A percentile compares a stretch with the other conserved stretches of the same genome.
Conservation (phyloP, 345 rosid genomes). For the Citrus mangshanensis region DNA sequence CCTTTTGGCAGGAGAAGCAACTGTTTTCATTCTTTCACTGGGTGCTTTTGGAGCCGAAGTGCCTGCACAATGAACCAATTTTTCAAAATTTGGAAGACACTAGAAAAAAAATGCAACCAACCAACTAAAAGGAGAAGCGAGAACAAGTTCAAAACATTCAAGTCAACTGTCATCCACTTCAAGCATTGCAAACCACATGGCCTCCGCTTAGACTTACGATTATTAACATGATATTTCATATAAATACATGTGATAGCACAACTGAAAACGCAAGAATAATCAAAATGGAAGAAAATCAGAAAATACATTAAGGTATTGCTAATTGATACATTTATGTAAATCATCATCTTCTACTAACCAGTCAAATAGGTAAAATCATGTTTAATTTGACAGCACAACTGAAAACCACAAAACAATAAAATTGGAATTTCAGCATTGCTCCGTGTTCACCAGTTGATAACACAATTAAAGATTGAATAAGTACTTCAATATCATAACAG, state of each 20-base stretch:
- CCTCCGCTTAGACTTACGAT: not conserved
- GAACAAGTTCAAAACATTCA: not conserved
- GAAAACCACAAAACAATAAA: not conserved
- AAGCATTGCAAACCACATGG: slow-evolving; percentile 21
- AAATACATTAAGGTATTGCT: not conserved
- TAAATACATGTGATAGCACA: not conserved
- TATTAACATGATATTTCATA: not conserved
- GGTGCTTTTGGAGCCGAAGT: slow-evolving; percentile 35
- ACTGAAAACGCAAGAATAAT: not conserved
- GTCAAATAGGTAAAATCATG: not conserved
- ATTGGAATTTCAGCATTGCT: not conserved
- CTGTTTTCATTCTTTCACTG: slow-evolving; percentile 24
- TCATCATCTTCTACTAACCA: not conserved
- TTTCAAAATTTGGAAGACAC: slow-evolving; percentile 3
- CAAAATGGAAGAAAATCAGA: not conserved
- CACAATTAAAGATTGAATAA: too few relatives aligned
- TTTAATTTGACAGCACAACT: not conserved
- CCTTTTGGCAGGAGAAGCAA: slow-evolving; percentile 36
- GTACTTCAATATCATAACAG: too few relatives aligned
- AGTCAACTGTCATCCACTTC: not conserved
- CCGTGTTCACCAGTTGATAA: too few relatives aligned
- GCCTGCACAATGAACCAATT: slow-evolving; percentile 24
- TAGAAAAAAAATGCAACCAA: not conserved
- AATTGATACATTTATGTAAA: not conserved
- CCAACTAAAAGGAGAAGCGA: slow-evolving; percentile 2